These are phyloP conservation scores for Penstemon davidsonii DNA, from an alignment of 257 asterid genomes.

Conservation along the genomic window DNA sequence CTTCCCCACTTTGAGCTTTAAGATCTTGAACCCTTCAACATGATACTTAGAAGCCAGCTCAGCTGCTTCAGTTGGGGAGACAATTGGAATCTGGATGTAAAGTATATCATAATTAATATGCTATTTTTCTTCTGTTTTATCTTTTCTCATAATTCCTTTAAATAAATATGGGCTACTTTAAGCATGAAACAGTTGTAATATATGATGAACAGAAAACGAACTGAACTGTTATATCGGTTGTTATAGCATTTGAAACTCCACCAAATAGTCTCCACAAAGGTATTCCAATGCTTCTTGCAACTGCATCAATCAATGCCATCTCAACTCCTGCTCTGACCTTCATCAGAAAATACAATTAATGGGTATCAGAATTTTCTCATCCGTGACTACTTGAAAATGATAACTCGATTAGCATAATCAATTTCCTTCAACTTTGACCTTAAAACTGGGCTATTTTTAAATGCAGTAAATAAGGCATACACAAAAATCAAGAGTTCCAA, in stretches of 20 bases:
- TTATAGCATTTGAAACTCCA: conserved; percentile 66
- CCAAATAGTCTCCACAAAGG: conserved; percentile 93
- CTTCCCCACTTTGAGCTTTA: conserved; percentile 90
- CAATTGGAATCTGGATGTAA: conserved; percentile 75
- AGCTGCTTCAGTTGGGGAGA: conserved; percentile 74
- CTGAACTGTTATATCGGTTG: conserved; percentile 84
- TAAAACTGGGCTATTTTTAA: not conserved
- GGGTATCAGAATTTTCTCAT: conserved; percentile 15
- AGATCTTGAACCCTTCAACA: conserved; percentile 63
- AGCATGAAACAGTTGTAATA: not conserved
- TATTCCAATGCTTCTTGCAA: conserved; percentile 70
- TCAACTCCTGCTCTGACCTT: conserved; percentile 95
- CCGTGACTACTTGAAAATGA: not conserved
- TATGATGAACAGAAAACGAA: conserved; percentile 24
- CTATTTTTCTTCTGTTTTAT: not conserved
- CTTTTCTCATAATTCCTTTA: not conserved
- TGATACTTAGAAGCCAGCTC: conserved; percentile 71
- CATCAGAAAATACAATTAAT: conserved; percentile 40
- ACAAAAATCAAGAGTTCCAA: not conserved
- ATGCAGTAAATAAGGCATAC: not conserved
- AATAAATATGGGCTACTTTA: conserved; percentile 9
- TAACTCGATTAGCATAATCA: not conserved
- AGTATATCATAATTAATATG: conserved; percentile 20
- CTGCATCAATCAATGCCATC: conserved; percentile 96
- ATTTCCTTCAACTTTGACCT: not conserved